Conservation (phyloP, 352 stramenopile genomes). For the Globisporangium canariense region DNA sequence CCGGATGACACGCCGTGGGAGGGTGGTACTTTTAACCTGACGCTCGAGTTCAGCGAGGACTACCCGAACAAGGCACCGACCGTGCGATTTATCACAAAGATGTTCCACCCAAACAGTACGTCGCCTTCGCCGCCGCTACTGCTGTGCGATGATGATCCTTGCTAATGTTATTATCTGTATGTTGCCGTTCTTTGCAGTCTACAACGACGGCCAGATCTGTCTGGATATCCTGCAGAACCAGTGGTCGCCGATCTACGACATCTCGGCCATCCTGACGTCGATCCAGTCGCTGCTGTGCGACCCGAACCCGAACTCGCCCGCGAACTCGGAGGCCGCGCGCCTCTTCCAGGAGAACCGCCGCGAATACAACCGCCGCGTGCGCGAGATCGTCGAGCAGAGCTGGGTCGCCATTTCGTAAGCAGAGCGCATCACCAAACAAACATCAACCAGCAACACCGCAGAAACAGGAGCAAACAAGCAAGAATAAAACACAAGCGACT, state of each 20-base stretch:
- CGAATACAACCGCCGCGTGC: conserved; percentile 99
- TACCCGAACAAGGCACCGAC: conserved; percentile 99
- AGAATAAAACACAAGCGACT: neutral
- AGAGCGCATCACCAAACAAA: neutral
- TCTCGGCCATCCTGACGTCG: conserved; percentile 98
- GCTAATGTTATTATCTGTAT: conserved; percentile 11
- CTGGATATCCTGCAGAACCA: conserved; percentile 99
- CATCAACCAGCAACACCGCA: neutral
- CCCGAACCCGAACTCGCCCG: conserved; percentile 98
- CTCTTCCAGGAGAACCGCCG: conserved; percentile 98
- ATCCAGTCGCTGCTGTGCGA: conserved; percentile 99
- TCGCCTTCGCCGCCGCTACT: neutral
- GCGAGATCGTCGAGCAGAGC: conserved; percentile 98
- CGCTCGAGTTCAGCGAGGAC: conserved; percentile 99
- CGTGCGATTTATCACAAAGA: conserved; percentile 98
- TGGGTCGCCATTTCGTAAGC: conserved; percentile 88
- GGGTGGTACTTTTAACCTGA: conserved; percentile 97
- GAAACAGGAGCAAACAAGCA: neutral
- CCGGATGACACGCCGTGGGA: conserved; percentile 99
- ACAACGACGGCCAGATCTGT: conserved; percentile 92
- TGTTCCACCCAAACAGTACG: conserved; percentile 99
- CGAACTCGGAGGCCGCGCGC: conserved; percentile 97
- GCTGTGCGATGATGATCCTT: neutral
- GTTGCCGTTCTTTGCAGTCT: conserved; percentile 46
- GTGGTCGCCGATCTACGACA: conserved; percentile 99